Evolutionary conservation across 202 grass and related monocot species (phyloP).

Genomic region (Alloteropsis angusta): DNA sequence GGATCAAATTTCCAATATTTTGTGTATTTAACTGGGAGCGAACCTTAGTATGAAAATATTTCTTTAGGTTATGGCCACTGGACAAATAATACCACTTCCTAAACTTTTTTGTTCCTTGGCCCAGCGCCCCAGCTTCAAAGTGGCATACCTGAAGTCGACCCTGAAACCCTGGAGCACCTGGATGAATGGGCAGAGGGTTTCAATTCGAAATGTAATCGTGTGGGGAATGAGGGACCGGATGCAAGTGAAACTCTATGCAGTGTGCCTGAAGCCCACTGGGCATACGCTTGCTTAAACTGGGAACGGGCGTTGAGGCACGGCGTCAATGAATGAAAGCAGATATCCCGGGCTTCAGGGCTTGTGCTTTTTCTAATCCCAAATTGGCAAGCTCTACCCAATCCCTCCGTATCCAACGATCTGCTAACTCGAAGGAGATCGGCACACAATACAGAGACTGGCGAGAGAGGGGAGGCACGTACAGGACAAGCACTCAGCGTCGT

Average conservation of each 20-base stretch:
- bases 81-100: background rate
- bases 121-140: too few relatives aligned
- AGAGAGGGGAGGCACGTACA: slow-evolving; percentile 34
- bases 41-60: background rate
- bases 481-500: slow-evolving; percentile 73
- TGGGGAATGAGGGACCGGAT: background rate
- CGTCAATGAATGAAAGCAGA: background rate
- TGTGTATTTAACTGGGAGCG: background rate
- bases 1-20: background rate
- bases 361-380: background rate
- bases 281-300: background rate
- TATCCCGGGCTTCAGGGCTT: too few relatives aligned
- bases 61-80: background rate
- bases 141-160: background rate
- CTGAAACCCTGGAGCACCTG: background rate
- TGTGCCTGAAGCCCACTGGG: background rate
- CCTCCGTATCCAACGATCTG: background rate
- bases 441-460: background rate
- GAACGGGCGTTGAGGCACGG: background rate
- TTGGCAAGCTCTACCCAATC: background rate
- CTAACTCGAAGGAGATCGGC: background rate
- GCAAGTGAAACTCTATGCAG: background rate
- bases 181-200: background rate
- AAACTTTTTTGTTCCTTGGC: background rate
- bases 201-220: background rate